These are phyloP conservation scores for Pseudonectria foliicola DNA, from an alignment of 2,329 filamentous ascomycete species.

Conservation along the genomic window DNA sequence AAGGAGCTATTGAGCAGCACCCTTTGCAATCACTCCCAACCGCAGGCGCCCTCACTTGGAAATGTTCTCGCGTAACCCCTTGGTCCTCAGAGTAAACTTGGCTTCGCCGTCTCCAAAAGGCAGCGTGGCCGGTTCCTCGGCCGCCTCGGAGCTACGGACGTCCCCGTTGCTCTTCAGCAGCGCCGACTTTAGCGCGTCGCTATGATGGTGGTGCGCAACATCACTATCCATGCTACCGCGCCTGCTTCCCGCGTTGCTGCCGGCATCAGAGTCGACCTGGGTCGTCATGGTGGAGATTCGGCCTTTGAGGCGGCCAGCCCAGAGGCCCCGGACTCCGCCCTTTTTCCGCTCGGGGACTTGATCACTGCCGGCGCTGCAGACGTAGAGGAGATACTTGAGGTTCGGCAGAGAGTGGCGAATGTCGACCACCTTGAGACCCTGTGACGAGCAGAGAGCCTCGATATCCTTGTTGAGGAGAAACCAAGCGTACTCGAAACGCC, in stretches of 20 bases:
- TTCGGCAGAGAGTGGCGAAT: slow-evolving; percentile 90
- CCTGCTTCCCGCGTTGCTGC: slow-evolving; percentile 32
- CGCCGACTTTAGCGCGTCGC: slow-evolving; percentile 35
- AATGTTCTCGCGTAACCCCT: slow-evolving; percentile 47
- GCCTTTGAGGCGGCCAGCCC: slow-evolving; percentile 40
- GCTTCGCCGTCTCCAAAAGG: slow-evolving; percentile 40
- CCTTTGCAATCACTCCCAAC: too few species aligned
- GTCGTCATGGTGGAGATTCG: slow-evolving; percentile 24
- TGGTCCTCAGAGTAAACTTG: slow-evolving; percentile 47
- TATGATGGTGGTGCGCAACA: slow-evolving; percentile 26
- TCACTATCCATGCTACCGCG: slow-evolving; percentile 40
- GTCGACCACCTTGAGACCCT: slow-evolving; percentile 75
- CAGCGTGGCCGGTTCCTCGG: slow-evolving; percentile 22
- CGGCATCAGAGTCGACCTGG: slow-evolving; percentile 29
- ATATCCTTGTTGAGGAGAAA: slow-evolving; percentile 97
- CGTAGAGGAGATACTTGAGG: slow-evolving; percentile 84
- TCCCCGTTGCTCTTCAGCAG: slow-evolving; percentile 20
- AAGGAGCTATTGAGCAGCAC: too few species aligned
- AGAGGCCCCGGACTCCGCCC: slow-evolving; percentile 53
- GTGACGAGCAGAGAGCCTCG: slow-evolving; percentile 57
- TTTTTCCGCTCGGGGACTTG: slow-evolving; percentile 55
- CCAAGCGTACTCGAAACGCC: slow-evolving; percentile 91
- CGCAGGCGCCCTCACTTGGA: slow-evolving; percentile 9
- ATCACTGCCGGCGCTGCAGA: slow-evolving; percentile 71
- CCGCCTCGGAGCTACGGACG: slow-evolving; percentile 10